Evolutionary conservation across 2,329 filamentous ascomycete genomes (phyloP), one percentile per base, ranked within the genome.

Genomic region (Incumbomyces delicatus): DNA sequence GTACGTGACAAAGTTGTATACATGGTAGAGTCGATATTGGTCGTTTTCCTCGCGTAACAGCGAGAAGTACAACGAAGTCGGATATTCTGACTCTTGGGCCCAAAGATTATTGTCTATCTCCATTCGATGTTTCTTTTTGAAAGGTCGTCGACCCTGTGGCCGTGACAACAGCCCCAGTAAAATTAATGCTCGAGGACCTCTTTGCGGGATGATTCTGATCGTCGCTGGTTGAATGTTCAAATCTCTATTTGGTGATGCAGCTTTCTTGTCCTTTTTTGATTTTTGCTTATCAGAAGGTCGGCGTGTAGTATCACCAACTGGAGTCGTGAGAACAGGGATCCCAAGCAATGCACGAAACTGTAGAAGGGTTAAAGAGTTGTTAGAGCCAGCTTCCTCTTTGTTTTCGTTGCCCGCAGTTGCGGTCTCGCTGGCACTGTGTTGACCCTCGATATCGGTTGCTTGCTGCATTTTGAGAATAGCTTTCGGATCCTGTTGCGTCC

Each of bases 1-100:
- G 18, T 44, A 36, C 2, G 34, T 36, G 14, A 44, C 36, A n/a
- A 38, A 30, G 34, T 36, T 44, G 32, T 38, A 44, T 30, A 44
- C 36, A 33, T 38, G 32, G 18, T 38, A 44, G 17, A 44, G 34
- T 31, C 40, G 40, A 27, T 30, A 42, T 30, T 42, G 40, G 29
- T 42, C 40, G 3, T 22, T 18, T 18, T 42, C 40, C 20, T 42
- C 40, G 14, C 40, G 29, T 12, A 33, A 10, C 14, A 42, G 40
- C 22, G 40, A 31, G 27, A 32, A 42, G 29, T 42, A 42, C 13
- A 42, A n/a, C 7, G 40, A 42, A 8, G 40, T 42, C n/a, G 40
- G 27, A 18, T 42, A 42, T 17, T 42, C 40, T 11, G 12, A 12
- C 16, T 30, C 40, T 42, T 42, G 22, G 40, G 6, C 33, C 6